Base-by-base conservation (phyloP, 768 basidiomycete genomes). In the Naganishia friedmannii region DNA sequence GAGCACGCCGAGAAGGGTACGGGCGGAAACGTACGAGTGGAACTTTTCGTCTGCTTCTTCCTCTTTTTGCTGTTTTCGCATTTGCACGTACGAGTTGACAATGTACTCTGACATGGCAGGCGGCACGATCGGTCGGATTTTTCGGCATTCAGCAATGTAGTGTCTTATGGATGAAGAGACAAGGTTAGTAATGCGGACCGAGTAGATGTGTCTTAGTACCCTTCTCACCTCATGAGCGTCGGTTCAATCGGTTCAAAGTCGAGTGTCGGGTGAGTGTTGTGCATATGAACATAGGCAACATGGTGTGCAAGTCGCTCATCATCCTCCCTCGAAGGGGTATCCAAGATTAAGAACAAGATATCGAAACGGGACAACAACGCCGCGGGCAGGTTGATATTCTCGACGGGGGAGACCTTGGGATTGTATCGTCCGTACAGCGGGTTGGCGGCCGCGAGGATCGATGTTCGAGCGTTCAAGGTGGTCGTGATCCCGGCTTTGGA, bases 351-450 rank as follows among this genome's bases (percentile, higher is more conserved):
- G 85, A 98, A 98, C 71, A 98, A 83, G 68, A 98, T 84, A 79
- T 99, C 96, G 81, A 99, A 99, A 81, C 96, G 88, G 28, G 95
- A 98, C 56, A 99, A 83, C 31, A 99, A 85, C 0, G 96, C 96
- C 0, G 96, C 96, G 29, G 96, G 96, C 48, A 99, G 86, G 80
- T 99, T 99, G 86, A 99, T 97, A 80, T 99, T 99, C 78, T 99
- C 96, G 0, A 96, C 93, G 0, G 96, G 96, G 4, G 96, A 97
- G 19, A 97, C 86, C 81, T 95, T 97, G 10, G 93, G 88, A 80
- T 99, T 99, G 84, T 99, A 99, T 34, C 96, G 90, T 31, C 96
- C 96, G 75, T 96, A 98, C 0, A 98, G 84, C 42, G 96, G 96
- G 81, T 99, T 99, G 69, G 96, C 96, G 13, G 96, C 96, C 3